Base-by-base conservation (phyloP, 306 rosid genomes). In the Ammopiptanthus mongolicus region DNA sequence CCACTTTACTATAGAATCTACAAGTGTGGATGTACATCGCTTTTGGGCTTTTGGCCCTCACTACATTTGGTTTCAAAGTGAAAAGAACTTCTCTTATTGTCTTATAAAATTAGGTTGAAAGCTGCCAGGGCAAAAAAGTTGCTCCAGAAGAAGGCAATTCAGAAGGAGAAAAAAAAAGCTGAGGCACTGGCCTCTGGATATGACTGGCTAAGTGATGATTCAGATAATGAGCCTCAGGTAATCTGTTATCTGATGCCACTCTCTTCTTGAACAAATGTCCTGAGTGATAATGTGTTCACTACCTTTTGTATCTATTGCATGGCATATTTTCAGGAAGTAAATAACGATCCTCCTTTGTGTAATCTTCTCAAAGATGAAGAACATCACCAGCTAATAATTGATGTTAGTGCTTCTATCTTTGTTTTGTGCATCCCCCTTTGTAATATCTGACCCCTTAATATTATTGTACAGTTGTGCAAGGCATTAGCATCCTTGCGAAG, bases 121-220 rank as follows among this genome's bases (percentile, higher is more conserved):
- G 97, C 97, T 68, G 51, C 83, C 65, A 88, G 97, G 84, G 97
- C 96, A 17, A 91, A 59, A 85, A 87, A 48, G 86, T 46, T 79
- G 84, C 97, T 94, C 21, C 85, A 84, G 76, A 87, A 87, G 81
- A 90, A 82, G 86, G 95, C 82, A 61, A 83, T 79, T 51, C 36
- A 77, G 68, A 91, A 83, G 82, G 97, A 90, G 82, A 89, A 85
- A 79, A 79, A 56, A 71, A 91, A 83, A 74, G 95, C 96, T 2
- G 81, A 83, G 85, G 94, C 96, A 53, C 69, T 84, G 83, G 98
- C 91, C 73, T 76, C 85, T 29, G 97, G 98, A 87, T 75, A 80
- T 65, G 85, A 83, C 66, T 87, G 91, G 95, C 74, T 74, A 71
- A 84, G 91, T 79, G 95, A 91, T 80, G 90, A 84, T 78, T 88